Percentiles rank a stretch among this genome's conserved stretches.
These are phyloP conservation scores for Novymonas esmeraldas DNA, from an alignment of 208 protist genomes.

Conservation along the genomic window DNA sequence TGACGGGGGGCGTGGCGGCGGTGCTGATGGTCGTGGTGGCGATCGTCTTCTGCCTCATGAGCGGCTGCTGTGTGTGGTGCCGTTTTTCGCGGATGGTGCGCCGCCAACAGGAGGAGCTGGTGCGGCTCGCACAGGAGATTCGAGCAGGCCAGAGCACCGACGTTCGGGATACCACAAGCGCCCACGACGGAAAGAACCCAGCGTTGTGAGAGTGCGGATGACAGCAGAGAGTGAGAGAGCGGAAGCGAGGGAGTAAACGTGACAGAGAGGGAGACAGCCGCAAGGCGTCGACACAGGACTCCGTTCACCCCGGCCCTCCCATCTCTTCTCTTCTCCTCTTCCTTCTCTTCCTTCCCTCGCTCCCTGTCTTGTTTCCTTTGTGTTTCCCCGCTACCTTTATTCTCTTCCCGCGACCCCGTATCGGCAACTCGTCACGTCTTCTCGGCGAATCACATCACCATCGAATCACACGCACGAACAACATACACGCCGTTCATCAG, in stretches of 20 bases:
- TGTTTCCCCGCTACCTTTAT: too few species aligned
- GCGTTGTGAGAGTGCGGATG: not conserved
- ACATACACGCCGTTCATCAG: too few species aligned
- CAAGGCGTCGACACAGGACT: too few species aligned
- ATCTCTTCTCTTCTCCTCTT: not conserved
- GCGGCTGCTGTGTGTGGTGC: slow-evolving; percentile 39
- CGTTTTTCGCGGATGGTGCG: slow-evolving; percentile 33
- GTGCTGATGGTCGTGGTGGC: slow-evolving; percentile 26
- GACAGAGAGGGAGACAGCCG: too few species aligned
- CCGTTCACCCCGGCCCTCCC: too few species aligned
- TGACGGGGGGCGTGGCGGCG: slow-evolving; percentile 8
- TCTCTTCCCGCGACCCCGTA: too few species aligned
- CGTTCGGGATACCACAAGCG: not conserved
- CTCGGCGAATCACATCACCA: too few species aligned
- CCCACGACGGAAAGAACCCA: not conserved
- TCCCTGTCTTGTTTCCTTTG: not conserved
- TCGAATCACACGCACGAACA: too few species aligned
- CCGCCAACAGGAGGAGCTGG: slow-evolving; percentile 29
- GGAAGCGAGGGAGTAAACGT: too few species aligned
- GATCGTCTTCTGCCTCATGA: slow-evolving; percentile 28
- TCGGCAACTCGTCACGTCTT: too few species aligned
- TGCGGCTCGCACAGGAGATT: slow-evolving; percentile 23
- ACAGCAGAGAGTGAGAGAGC: too few species aligned
- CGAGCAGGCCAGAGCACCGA: not conserved
- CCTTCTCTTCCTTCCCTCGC: not conserved